Evolutionary conservation across 2,329 filamentous ascomycete species (phyloP), one percentile per base, ranked within the genome.

Genomic region (Clarireedia hainanense): DNA sequence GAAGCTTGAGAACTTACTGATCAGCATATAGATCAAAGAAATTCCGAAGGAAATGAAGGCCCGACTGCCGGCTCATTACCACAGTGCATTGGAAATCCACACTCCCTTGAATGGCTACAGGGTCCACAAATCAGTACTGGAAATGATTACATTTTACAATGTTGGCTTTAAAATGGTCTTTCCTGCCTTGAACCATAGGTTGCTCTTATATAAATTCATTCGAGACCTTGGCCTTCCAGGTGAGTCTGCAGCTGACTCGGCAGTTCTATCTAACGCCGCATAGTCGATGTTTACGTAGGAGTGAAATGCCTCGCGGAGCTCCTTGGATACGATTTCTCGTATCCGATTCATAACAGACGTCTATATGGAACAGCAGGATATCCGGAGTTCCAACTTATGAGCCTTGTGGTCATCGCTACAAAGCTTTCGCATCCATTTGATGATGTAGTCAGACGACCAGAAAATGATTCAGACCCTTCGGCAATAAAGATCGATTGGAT

Each of bases 351-450:
- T 4, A 73, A 70, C 30, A 67, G 69, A 52, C 71, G 72, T 58
- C 71, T 75, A 57, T 50, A 56, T 46, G 71, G 76, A 26, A 71
- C 79, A 7, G 71, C 84, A 15, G 75, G 83, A 50, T 79, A 86
- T 59, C 90, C 94, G 0, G 94, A 97, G 65, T 75, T 88, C 5
- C 80, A 88, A 45, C 73, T 96, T 1, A 75, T 90, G 55, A 77
- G 84, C 4, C 73, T 89, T 3, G 70, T 96, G 3, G 74, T 96
- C 2, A 77, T 95, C 14, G 83, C 87, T 4, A 83, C 86, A 3
- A 96, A 96, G 64, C 70, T 96, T 2, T 75, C 87, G 20, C 91
- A 89, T 64, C 89, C 92, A 0, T 82, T 96, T 46, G 83, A 89
- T 64, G 73, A 74, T 23, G 65, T 77, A 12, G 69, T 75, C 52